Conservation (phyloP, 139 green algal genomes). For the Chlamydomonas asymmetrica region DNA sequence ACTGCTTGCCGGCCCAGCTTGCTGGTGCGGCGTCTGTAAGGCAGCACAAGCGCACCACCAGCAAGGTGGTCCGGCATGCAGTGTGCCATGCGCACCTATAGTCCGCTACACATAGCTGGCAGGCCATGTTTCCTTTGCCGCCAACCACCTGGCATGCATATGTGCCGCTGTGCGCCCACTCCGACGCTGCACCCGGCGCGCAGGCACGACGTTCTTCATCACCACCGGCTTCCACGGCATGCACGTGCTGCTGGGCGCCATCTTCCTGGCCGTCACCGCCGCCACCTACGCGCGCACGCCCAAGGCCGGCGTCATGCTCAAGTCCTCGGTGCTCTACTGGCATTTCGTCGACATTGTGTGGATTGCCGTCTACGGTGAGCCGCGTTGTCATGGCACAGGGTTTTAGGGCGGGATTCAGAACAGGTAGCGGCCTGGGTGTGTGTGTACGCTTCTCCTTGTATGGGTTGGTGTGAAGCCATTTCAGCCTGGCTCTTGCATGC, state of each 20-base stretch:
- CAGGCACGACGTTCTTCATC: slow-evolving; percentile 55
- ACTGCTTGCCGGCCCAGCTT: too few species aligned
- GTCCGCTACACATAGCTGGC: too few species aligned
- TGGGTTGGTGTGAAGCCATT: background rate
- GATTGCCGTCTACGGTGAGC: slow-evolving; percentile 39
- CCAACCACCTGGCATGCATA: too few species aligned
- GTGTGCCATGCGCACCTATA: too few species aligned
- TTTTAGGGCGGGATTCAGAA: too few species aligned
- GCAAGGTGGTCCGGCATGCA: too few species aligned
- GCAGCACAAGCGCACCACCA: too few species aligned
- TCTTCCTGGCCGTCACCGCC: slow-evolving; percentile 34
- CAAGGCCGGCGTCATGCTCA: slow-evolving; percentile 29
- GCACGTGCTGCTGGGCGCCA: slow-evolving; percentile 51
- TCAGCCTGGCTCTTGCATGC: background rate
- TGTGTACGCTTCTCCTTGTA: background rate
- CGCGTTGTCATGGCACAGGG: background rate
- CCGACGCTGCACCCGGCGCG: too few species aligned
- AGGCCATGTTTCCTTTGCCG: too few species aligned
- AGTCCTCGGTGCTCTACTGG: slow-evolving; percentile 49
- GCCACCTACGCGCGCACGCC: slow-evolving; percentile 38
- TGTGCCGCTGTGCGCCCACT: too few species aligned
- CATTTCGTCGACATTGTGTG: slow-evolving; percentile 60
- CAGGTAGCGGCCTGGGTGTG: too few species aligned
- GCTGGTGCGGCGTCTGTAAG: too few species aligned
- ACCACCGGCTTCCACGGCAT: slow-evolving; percentile 58